Evolutionary conservation across 148 eudicot genomes (phyloP), one percentile per base, ranked within the genome.

Genomic region (Cornus suecica): DNA sequence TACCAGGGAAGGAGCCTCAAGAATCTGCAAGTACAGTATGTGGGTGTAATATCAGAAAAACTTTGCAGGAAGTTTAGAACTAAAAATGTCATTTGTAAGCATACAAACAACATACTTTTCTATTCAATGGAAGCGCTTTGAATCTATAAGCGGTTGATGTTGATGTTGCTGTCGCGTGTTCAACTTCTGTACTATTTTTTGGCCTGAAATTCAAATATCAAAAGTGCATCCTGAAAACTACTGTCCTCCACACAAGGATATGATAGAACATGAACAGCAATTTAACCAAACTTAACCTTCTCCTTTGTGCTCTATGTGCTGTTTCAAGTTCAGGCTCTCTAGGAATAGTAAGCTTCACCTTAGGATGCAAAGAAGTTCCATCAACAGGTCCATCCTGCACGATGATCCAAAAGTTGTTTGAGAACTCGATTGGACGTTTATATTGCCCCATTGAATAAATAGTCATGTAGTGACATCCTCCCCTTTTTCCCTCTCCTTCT

Each of bases 261-360:
- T 51, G 41, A 26, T 62, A 23, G 34, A 56, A 60, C 48, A 24
- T 27, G 54, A 30, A 67, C 54, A 61, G n/a, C 28, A 68, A 8
- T 37, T 32, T 18, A 62, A 70, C 45, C 25, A 29, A 58, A 75
- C 63, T 66, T 25, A 64, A 92, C 96, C 98, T 94, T 66, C 69
- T 78, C 78, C 88, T 89, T 73, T 87, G 92, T 15, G 91, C 94
- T 78, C 98, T 89, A 23, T 78, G 86, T 54, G 97, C 84, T 29
- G 98, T 94, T 80, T 78, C 91, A 72, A 94, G 90, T 76, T 83
- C 96, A 28, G 97, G 98, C 75, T 90, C 95, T 80, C 87, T 85
- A 65, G 98, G 97, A 76, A 92, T 84, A 58, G 98, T 94, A 70
- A 90, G 80, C 84, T 86, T 86, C 69, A 83, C 77, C 87, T 79